phyloP scores from a whole-genome alignment of 23 red algal species.

The Gracilaria domingensis region DNA sequence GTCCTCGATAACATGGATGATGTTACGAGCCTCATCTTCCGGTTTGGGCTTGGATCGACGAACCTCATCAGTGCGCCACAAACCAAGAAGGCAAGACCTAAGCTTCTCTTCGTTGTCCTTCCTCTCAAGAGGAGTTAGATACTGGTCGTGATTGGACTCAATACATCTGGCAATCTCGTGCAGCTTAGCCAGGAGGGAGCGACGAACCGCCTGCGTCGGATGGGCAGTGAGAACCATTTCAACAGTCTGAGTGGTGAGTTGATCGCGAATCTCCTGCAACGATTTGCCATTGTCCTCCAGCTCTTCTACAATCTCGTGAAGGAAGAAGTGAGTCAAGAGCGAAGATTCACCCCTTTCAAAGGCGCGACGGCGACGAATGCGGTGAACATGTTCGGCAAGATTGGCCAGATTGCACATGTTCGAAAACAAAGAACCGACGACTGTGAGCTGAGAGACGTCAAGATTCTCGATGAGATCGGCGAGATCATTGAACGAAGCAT shows the following conservation, averaged over 20 bases:
- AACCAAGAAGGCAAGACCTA: constrained; percentile 45
- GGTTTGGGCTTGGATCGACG: constrained; percentile 90
- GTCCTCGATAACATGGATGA: constrained; percentile 89
- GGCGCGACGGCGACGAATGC: constrained; percentile 85
- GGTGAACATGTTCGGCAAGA: constrained; percentile 94
- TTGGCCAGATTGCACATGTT: constrained; percentile 98
- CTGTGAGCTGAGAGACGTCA: constrained; percentile 65
- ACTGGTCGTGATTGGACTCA: constrained; percentile 73
- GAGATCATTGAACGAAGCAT: constrained; percentile 77
- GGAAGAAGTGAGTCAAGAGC: constrained; percentile 76
- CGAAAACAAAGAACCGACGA: constrained; percentile 91
- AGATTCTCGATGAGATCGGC: constrained; percentile 78
- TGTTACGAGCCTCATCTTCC: constrained; percentile 94
- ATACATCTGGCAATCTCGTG: constrained; percentile 84
- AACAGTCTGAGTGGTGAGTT: constrained; percentile 77
- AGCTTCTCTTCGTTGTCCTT: constrained; percentile 47
- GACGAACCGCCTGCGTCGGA: constrained; percentile 96
- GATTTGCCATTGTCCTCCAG: constrained; percentile 80
- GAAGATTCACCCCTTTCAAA: constrained; percentile 89
- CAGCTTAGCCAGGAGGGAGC: constrained; percentile 91
- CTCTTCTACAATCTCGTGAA: constrained; percentile 83
- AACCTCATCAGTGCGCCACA: constrained; percentile 99
- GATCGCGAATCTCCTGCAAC: constrained; percentile 80
- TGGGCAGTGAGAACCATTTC: constrained; percentile 99
- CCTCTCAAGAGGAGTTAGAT: constrained; percentile 87